Base-by-base conservation (phyloP, 2,329 filamentous ascomycete genomes). In the Rutstroemia sydowiana region DNA sequence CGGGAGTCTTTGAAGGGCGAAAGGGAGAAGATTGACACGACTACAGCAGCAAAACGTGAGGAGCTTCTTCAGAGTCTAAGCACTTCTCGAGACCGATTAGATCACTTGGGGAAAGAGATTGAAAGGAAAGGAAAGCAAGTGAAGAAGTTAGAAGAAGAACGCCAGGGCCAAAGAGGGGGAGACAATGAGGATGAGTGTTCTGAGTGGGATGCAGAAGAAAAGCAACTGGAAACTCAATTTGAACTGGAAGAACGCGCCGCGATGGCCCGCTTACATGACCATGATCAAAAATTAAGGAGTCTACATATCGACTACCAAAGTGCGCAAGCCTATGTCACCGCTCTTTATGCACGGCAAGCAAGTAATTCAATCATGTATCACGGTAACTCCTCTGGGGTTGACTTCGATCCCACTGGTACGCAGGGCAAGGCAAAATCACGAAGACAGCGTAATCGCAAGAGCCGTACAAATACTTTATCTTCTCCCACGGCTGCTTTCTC, bases 71-170 rank as follows among this genome's bases (percentile, higher is more conserved):
- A 73, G 34, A 72, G 81, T 49, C 83, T 85, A 44, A 69, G 71
- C 32, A 71, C 77, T 28, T 71, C 87, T 20, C 84, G 88, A 61
- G 78, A 85, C 37, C 63, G 11, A 63, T 73, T 68, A 69, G 72
- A 59, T 52, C 60, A 66, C 31, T 72, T 92, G 46, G 88, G 93
- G 65, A 78, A 86, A 8, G 84, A 88, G 56, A 76, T 93, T 26
- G 84, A 82, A 58, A 78, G 87, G 54, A 87, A 85, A 61, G 78
- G 81, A n/a, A 73, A 74, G 21, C 79, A 85, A 57, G 79, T 92
- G 58, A 88, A 88, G 65, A 77, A 83, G 47, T 75, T 90, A 23
- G 88, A 93, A 65, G 81, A 84, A 53, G 79, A 85, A 57, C 73
- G 82, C 45, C 85, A 85, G 66, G 78, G 76, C 51, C 74, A 81